phyloP scores from a whole-genome alignment of 169 alveolate genomes.

The Amoebophrya sp. region DNA sequence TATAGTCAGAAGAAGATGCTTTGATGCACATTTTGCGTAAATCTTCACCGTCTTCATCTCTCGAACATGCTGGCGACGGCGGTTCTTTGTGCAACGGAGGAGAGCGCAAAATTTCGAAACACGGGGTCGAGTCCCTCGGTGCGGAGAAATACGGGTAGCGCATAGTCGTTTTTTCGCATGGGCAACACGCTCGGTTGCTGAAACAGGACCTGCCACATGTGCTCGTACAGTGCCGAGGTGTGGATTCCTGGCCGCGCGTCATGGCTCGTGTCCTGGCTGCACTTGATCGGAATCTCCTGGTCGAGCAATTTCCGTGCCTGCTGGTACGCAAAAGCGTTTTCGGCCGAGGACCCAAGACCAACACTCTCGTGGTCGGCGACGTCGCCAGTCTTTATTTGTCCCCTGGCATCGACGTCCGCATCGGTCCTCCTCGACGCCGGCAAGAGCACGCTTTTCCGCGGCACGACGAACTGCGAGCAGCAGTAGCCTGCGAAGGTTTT shows the following conservation, averaged over 20 bases:
- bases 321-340: neutral
- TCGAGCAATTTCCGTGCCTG: neutral
- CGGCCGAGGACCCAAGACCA: too few relatives aligned
- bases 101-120: neutral
- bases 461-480: neutral
- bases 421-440: neutral
- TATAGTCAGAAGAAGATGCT: too few relatives aligned
- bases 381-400: too few relatives aligned
- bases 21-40: too few relatives aligned
- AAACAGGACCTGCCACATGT: neutral
- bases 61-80: neutral
- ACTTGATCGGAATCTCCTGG: neutral
- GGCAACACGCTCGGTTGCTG: neutral
- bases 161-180: neutral
- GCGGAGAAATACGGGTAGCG: neutral
- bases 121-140: neutral
- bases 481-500: neutral
- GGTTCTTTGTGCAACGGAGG: neutral
- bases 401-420: neutral
- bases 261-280: neutral
- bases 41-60: neutral
- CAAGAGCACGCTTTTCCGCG: neutral
- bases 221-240: neutral
- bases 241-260: neutral
- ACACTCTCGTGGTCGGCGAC: too few relatives aligned